A percentile compares a stretch with the other conserved stretches of the same genome.
Conservation (phyloP, 371 early-diverging fungal species). For the Umbelopsis sp. region DNA sequence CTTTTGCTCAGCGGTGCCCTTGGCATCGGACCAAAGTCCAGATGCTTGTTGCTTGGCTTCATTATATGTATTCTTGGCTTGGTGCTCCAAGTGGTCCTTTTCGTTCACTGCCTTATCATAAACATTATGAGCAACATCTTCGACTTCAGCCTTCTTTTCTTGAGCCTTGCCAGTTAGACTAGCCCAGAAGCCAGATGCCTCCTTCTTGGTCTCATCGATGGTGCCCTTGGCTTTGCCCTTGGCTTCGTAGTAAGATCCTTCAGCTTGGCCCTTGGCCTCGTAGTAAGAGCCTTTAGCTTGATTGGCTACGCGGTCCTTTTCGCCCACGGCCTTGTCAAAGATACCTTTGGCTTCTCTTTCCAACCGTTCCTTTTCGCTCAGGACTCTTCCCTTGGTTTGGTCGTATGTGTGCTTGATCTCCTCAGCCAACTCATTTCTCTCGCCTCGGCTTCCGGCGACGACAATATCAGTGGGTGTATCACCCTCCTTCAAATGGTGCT, state of each 20-base stretch:
- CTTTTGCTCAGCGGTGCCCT: conserved; percentile 14
- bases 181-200: conserved; percentile 20
- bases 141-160: conserved; percentile 18
- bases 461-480: conserved; percentile 33
- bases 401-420: background rate
- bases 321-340: conserved; percentile 19
- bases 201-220: conserved; percentile 20
- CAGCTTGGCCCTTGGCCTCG: conserved; percentile 5
- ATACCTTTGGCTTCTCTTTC: conserved; percentile 10
- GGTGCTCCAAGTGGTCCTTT: background rate
- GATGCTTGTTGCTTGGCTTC: conserved; percentile 21
- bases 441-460: conserved; percentile 16
- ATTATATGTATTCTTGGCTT: conserved; percentile 17
- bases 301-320: conserved; percentile 1
- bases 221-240: conserved; percentile 16
- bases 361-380: background rate
- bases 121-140: background rate
- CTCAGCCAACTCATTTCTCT: background rate
- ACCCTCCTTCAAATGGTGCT: conserved; percentile 41
- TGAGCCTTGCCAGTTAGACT: conserved; percentile 6
- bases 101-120: conserved; percentile 22
- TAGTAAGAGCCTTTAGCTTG: conserved; percentile 19
- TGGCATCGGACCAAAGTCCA: conserved; percentile 18
- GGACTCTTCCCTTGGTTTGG: background rate
- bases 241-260: no score